Evolutionary conservation across 805 yeast genomes (phyloP).

Genomic region (Metschnikowia reukaufii): DNA sequence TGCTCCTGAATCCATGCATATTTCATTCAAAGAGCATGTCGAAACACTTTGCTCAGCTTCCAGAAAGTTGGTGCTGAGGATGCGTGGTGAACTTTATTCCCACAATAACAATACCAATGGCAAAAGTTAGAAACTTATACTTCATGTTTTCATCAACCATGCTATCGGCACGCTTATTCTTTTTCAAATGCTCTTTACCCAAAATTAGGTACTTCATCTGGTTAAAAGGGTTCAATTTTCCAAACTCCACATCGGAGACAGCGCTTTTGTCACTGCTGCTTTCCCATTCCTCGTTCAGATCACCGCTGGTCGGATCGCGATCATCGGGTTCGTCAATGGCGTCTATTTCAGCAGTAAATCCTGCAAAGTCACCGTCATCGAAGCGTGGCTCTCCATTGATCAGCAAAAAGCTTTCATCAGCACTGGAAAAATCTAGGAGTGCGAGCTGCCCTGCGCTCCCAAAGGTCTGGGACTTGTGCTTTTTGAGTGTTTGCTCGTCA

Average conservation of each 20-base stretch:
- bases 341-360: background rate
- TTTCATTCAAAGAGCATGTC: background rate
- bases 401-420: slow-evolving; percentile 13
- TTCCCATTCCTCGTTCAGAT: slow-evolving; percentile 21
- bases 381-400: slow-evolving; percentile 16
- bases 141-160: slow-evolving; percentile 42
- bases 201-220: slow-evolving; percentile 37
- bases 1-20: too few species aligned
- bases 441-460: slow-evolving; percentile 7
- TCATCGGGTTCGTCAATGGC: slow-evolving; percentile 15
- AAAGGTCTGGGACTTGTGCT: slow-evolving; percentile 39
- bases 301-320: background rate
- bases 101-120: slow-evolving; percentile 42
- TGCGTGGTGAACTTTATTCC: slow-evolving; percentile 38
- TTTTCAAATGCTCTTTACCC: slow-evolving; percentile 26
- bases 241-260: slow-evolving; percentile 19
- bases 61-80: slow-evolving; percentile 16
- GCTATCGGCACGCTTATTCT: slow-evolving; percentile 21
- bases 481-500: slow-evolving; percentile 27
- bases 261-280: slow-evolving; percentile 12
- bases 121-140: slow-evolving; percentile 43
- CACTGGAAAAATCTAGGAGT: slow-evolving; percentile 5
- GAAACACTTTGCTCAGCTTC: background rate
- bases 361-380: slow-evolving; percentile 5
- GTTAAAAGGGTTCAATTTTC: slow-evolving; percentile 31